Base-by-base conservation (phyloP, 805 yeast species). In the Millerago galiae region DNA sequence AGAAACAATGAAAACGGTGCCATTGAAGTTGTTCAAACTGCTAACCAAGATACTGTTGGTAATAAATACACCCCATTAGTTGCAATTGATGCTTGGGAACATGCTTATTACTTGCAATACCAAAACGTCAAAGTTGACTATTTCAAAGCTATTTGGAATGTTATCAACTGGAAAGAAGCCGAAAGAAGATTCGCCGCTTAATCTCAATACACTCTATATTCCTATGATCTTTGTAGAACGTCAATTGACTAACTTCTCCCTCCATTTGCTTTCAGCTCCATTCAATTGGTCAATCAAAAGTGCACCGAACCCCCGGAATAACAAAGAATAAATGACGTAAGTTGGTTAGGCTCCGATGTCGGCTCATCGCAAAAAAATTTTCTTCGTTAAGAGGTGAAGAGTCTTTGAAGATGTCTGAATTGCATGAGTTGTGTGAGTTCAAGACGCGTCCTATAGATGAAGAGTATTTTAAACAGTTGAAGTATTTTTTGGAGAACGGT, bases 51-150 rank as follows among this genome's bases (percentile, higher is more conserved):
- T 66, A 84, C 93, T 14, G 88, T 84, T 38, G 85, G 86, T 38
- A 62, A 76, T 9, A 55, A 52, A 28, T 72, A 77, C 62, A 69
- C 75, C 37, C 95, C 96, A 35, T 67, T 89, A 56, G 74, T 89
- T 43, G 96, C 95, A 42, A 84, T 88, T 60, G 96, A 88, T 57
- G 95, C 95, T 47, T 88, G 96, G 96, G 96, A 88, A 68, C 96
- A 88, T 61, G 96, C 96, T 42, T 88, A 88, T 74, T 88, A 88
- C 75, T 74, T 89, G 66, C 96, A 88, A 67, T 88, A 88, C 73
- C 82, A 85, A 70, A 88, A 88, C 70, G 89, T 82, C 61, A 88
- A 89, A 74, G 95, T 65, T 35, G 95, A 88, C 60, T 88, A 89
- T 71, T 88, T 89, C 78, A 81, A 84, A 67, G 91, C 95, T 49